A percentile compares a stretch with the other conserved stretches of the same genome.
These are phyloP conservation scores for Dendrobium nobile DNA, from an alignment of 106 monocot genomes.

Conservation along the genomic window DNA sequence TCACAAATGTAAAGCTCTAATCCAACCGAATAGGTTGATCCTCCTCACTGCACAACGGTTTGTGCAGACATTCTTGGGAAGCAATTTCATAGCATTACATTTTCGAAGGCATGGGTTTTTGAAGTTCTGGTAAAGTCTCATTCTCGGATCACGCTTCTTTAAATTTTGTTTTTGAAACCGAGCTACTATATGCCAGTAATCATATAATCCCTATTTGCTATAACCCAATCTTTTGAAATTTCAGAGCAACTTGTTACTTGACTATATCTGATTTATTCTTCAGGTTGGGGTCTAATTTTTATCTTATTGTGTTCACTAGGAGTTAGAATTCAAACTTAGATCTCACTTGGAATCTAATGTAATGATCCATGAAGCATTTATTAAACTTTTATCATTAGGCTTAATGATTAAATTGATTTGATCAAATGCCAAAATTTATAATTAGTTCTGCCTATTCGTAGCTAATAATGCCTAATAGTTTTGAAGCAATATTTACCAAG, in stretches of 20 bases:
- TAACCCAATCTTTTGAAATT: neutral
- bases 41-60: slow-evolving; percentile 85
- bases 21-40: slow-evolving; percentile 70
- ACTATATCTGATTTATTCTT: neutral
- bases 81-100: slow-evolving; percentile 84
- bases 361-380: neutral
- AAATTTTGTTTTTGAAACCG: neutral
- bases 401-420: neutral
- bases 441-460: neutral
- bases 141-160: neutral
- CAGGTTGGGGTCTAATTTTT: neutral
- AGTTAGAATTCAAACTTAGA: neutral
- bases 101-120: slow-evolving; percentile 94
- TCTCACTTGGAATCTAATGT: neutral
- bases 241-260: neutral
- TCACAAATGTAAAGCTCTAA: slow-evolving; percentile 71
- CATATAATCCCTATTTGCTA: neutral
- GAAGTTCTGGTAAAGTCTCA: slow-evolving; percentile 75
- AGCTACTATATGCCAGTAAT: neutral
- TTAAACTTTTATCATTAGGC: neutral
- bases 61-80: slow-evolving; percentile 93
- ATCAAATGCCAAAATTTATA: neutral
- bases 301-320: neutral
- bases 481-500: neutral
- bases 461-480: neutral